phyloP scores from a whole-genome alignment of 2,329 filamentous ascomycete genomes.

The Fusarium sterilihyphosum region DNA sequence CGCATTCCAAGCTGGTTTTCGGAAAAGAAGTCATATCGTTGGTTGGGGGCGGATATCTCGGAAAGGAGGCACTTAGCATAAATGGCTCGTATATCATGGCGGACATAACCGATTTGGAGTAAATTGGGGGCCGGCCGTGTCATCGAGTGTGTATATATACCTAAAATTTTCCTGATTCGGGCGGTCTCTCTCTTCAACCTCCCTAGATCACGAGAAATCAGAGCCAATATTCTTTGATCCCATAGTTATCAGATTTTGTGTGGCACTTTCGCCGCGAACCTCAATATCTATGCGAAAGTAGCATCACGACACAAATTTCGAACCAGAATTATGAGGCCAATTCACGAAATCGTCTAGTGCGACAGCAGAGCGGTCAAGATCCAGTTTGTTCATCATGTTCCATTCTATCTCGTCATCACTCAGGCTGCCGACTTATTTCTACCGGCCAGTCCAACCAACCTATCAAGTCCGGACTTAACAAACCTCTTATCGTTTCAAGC shows the following conservation, averaged over 20 bases:
- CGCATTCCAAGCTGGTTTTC: constrained; percentile 18
- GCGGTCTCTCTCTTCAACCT: not conserved
- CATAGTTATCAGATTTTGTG: no score
- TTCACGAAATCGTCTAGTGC: not conserved
- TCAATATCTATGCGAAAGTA: not conserved
- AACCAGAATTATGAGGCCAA: not conserved
- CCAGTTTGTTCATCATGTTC: not conserved
- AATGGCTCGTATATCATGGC: constrained; percentile 17
- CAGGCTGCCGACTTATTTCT: constrained; percentile 23
- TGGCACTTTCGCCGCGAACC: not conserved
- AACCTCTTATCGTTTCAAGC: constrained; percentile 34
- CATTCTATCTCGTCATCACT: constrained; percentile 10
- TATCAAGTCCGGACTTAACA: constrained; percentile 28
- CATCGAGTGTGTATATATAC: not conserved
- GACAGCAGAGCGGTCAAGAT: not conserved
- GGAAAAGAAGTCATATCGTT: constrained; percentile 8
- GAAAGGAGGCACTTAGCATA: constrained; percentile 5
- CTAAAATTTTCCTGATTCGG: not conserved
- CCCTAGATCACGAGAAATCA: not conserved
- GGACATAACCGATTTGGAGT: not conserved
- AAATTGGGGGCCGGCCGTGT: not conserved
- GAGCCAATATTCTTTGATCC: not conserved
- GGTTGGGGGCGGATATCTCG: constrained; percentile 8
- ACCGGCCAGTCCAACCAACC: constrained; percentile 42
- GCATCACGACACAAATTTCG: not conserved